Base-by-base conservation (phyloP, 2,329 filamentous ascomycete species). In the Penicillium sp. region DNA sequence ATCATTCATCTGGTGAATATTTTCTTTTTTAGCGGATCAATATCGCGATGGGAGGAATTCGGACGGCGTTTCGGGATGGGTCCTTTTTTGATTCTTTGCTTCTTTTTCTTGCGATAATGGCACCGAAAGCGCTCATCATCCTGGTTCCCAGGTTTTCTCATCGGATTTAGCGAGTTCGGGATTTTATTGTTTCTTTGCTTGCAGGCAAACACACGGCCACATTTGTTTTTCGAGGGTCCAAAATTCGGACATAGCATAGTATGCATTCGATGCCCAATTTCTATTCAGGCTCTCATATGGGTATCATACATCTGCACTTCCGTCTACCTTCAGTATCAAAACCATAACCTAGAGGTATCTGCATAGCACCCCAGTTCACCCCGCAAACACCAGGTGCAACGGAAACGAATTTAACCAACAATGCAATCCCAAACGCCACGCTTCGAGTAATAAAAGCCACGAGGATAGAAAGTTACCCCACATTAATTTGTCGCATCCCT, bases 401-500 rank as follows among this genome's bases (percentile, higher is more conserved):
- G 9, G 5, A 39, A 10, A 19, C 6, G 9, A 19, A 19, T 3
- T 39, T 39, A 39, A 37, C 37, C 39, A 43, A 49, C 6, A 31
- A 60, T 52, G 48, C 46, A 63, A 53, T 27, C 45, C 56, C 59
- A 45, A 66, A 68, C 66, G 63, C 66, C 65, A 61, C 61, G 66
- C 65, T 68, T 16, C 48, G 48, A 51, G 50, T 48, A 53, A 50
- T 5, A 44, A 52, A 48, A 44, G 26, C 26, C 27, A 52, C 2
- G 9, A 37, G 37, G 9, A 21, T 41, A 41, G 1, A 13, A 16
- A 7, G 2, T 13, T 14, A 41, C 22, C 10, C 19, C 35, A 19
- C 5, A 9, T 39, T 39, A 39, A 19, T 5, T 1, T 11, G 8
- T 47, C 19, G 19, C 35, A 39, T n/a, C n/a, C 33, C 82, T 75